Evolutionary conservation across 257 asterid species (phyloP).

Genomic region (Jaltomata sinuosa): DNA sequence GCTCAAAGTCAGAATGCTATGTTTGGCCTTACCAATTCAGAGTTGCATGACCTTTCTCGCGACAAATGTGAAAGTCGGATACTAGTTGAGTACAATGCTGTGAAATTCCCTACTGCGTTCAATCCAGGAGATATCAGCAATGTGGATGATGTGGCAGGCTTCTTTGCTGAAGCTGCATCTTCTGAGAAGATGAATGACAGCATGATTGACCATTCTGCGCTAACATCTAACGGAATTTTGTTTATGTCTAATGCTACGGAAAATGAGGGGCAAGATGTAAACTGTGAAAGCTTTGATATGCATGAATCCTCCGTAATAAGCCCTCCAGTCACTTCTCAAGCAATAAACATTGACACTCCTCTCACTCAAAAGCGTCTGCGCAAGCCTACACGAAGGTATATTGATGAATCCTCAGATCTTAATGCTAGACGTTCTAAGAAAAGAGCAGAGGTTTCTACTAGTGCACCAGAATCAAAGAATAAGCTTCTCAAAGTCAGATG

Average conservation of each 20-base stretch:
- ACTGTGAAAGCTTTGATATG: not conserved
- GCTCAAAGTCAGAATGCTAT: conserved; percentile 28
- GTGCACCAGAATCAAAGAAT: conserved; percentile 24
- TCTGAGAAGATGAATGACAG: conserved; percentile 36
- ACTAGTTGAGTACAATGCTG: conserved; percentile 31
- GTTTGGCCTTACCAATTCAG: conserved; percentile 22
- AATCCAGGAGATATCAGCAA: conserved; percentile 32
- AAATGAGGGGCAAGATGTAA: conserved; percentile 8
- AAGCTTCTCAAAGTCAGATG: conserved; percentile 32
- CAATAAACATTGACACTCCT: conserved; percentile 13
- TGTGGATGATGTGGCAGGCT: conserved; percentile 51
- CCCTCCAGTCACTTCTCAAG: conserved; percentile 9
- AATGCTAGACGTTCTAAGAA: conserved; percentile 25
- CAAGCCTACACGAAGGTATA: conserved; percentile 86
- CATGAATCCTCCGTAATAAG: conserved; percentile 12
- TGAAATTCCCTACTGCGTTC: conserved; percentile 35
- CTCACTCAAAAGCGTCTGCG: conserved; percentile 65
- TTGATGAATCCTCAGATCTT: conserved; percentile 65
- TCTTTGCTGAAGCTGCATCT: conserved; percentile 32
- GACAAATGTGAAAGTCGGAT: conserved; percentile 23
- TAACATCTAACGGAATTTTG: conserved; percentile 17
- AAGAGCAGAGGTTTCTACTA: conserved; percentile 35
- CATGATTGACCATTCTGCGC: conserved; percentile 19
- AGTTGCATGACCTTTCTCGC: conserved; percentile 26
- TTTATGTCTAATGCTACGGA: conserved; percentile 23